phyloP scores from a whole-genome alignment of 345 rosid genomes.

The Psidium guajava region DNA sequence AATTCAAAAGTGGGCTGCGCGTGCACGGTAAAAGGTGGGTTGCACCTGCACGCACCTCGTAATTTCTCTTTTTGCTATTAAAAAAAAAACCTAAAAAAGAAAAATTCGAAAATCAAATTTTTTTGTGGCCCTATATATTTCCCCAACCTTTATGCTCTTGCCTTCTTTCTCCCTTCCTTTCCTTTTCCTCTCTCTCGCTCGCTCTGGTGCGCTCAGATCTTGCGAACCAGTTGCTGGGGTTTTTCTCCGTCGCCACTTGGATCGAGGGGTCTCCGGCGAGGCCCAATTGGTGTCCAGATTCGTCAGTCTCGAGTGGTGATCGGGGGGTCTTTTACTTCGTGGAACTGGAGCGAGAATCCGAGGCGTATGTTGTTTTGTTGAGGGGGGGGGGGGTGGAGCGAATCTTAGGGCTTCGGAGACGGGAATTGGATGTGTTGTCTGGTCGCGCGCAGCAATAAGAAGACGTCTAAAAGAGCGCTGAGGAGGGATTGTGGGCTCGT shows the following conservation, averaged over 20 bases:
- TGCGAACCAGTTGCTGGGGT: background rate
- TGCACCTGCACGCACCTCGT: background rate
- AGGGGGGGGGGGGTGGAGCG: background rate
- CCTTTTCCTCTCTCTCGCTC: background rate
- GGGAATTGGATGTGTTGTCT: background rate
- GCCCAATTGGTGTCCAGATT: background rate
- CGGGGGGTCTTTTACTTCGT: background rate
- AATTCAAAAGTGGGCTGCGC: background rate
- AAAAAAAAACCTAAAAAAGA: background rate
- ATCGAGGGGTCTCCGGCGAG: background rate
- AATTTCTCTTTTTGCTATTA: background rate
- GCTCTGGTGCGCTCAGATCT: background rate
- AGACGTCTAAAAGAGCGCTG: background rate
- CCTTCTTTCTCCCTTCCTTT: background rate
- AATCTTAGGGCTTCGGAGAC: background rate
- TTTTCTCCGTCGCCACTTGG: background rate
- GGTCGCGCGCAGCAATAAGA: background rate
- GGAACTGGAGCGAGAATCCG: background rate
- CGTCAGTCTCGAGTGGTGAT: background rate
- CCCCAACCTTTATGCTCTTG: background rate
- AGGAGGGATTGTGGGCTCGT: slow-evolving; percentile 1
- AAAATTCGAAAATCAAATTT: background rate
- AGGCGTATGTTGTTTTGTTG: background rate
- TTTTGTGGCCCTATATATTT: background rate
- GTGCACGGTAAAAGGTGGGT: background rate